These are phyloP conservation scores for Akanthomyces lecanii DNA, from an alignment of 2,329 filamentous ascomycete species.

Conservation along the genomic window DNA sequence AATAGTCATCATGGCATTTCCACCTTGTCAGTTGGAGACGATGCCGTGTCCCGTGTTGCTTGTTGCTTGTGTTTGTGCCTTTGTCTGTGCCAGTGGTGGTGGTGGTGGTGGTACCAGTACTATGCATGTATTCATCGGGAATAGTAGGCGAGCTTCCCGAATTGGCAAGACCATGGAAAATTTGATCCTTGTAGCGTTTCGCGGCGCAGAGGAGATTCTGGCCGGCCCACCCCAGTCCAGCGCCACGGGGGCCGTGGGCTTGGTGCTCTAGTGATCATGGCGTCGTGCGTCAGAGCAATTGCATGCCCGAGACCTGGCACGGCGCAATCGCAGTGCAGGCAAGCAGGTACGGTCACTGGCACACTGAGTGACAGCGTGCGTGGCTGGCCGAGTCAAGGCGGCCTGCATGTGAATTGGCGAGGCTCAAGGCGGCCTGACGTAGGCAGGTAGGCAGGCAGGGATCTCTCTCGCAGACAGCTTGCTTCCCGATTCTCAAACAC, in stretches of 20 bases:
- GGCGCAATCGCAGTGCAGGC: too few species aligned
- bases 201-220: not conserved
- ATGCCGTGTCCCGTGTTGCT: not conserved
- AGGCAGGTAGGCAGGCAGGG: not conserved
- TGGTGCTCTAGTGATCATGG: not conserved
- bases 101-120: not conserved
- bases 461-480: not conserved
- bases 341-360: too few species aligned
- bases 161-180: slow-evolving; percentile 7
- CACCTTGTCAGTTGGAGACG: not conserved
- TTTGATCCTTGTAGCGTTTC: not conserved
- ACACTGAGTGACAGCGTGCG: not conserved
- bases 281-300: not conserved
- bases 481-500: not conserved
- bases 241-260: not conserved
- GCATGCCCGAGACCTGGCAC: not conserved
- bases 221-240: not conserved
- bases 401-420: not conserved
- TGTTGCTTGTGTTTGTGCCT: not conserved
- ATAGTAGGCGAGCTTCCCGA: slow-evolving; percentile 9
- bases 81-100: not conserved
- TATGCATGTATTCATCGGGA: not conserved
- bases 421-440: slow-evolving; percentile 3
- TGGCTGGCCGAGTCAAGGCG: not conserved
- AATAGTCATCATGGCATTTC: not conserved